A percentile compares a stretch with the other conserved stretches of the same genome.
These are phyloP conservation scores for Sporothrix inflata DNA, from an alignment of 2,329 filamentous ascomycete genomes.

Conservation along the genomic window DNA sequence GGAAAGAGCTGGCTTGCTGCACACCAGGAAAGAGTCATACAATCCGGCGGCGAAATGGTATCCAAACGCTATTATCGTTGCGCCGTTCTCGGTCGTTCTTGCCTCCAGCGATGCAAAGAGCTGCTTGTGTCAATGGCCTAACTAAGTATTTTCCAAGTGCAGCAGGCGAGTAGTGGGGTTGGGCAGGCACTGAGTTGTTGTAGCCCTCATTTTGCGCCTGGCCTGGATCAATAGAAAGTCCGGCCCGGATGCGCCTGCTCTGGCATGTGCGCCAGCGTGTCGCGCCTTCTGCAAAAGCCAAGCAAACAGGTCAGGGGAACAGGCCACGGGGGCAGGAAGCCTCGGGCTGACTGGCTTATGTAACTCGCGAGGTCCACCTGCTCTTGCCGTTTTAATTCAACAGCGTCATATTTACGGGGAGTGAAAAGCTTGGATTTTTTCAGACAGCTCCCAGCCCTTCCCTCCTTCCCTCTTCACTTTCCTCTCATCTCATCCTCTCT, in stretches of 20 bases:
- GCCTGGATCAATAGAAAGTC: constrained; percentile 29
- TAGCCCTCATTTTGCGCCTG: constrained; percentile 29
- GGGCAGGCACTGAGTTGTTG: constrained; percentile 22
- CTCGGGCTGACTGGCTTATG: constrained; percentile 15
- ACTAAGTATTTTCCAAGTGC: constrained; percentile 19
- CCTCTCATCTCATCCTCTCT: not conserved
- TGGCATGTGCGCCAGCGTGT: not conserved
- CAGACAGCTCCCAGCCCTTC: not conserved
- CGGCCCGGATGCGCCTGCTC: constrained; percentile 15
- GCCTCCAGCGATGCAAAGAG: not conserved
- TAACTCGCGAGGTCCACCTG: constrained; percentile 23
- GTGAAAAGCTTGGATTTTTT: constrained; percentile 23
- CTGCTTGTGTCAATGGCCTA: constrained; percentile 1
- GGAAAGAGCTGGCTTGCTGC: not conserved
- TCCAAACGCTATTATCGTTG: not conserved
- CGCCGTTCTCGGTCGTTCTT: not conserved
- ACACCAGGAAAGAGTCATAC: not conserved
- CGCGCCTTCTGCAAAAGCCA: not conserved
- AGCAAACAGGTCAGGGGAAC: not conserved
- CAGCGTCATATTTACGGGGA: not conserved
- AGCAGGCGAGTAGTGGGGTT: constrained; percentile 12
- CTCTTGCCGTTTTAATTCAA: constrained; percentile 25
- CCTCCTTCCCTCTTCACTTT: constrained; percentile 16
- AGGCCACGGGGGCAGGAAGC: not conserved
- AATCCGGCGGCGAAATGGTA: not conserved